Conservation (phyloP, 2,329 filamentous ascomycete species). For the Grosmannia serpens region DNA sequence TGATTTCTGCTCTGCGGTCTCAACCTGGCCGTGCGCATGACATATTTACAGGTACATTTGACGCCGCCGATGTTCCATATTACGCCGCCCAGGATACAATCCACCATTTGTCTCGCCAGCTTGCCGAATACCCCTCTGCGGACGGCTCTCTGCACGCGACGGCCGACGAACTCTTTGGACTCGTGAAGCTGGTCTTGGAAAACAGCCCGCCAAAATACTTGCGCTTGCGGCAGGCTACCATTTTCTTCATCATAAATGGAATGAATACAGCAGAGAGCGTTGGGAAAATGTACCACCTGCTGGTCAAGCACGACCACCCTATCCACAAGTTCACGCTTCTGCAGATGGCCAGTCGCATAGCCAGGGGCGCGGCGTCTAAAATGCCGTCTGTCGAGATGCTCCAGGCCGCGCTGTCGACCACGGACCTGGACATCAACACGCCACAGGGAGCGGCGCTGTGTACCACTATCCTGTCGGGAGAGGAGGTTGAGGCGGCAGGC, state of each 20-base stretch:
- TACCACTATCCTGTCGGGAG: conserved; percentile 42
- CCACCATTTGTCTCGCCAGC: conserved; percentile 17
- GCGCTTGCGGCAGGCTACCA: conserved; percentile 25
- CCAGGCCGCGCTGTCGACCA: conserved; percentile 19
- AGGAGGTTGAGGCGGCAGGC: conserved; percentile 10
- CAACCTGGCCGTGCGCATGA: conserved; percentile 20
- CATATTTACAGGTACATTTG: conserved; percentile 26
- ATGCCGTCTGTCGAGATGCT: conserved; percentile 31
- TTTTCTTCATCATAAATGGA: conserved; percentile 14
- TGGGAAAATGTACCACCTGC: conserved; percentile 23
- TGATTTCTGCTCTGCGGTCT: conserved; percentile 24
- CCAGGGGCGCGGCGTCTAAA: conserved; percentile 27
- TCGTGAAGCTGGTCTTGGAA: conserved; percentile 8
- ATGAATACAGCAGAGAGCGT: conserved; percentile 12
- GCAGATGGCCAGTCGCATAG: conserved; percentile 35
- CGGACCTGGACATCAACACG: conserved; percentile 33
- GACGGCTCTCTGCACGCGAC: background rate
- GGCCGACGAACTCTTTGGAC: background rate
- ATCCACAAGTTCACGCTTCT: conserved; percentile 33
- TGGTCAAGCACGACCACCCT: conserved; percentile 18
- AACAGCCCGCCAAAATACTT: conserved; percentile 11
- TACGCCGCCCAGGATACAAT: conserved; percentile 27
- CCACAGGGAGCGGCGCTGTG: conserved; percentile 40
- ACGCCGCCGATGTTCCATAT: conserved; percentile 20
- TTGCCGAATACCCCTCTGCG: background rate